A percentile compares a stretch with the other conserved stretches of the same genome.
These are phyloP conservation scores for Begonia fuchsioides DNA, from an alignment of 306 rosid species.

Conservation along the genomic window DNA sequence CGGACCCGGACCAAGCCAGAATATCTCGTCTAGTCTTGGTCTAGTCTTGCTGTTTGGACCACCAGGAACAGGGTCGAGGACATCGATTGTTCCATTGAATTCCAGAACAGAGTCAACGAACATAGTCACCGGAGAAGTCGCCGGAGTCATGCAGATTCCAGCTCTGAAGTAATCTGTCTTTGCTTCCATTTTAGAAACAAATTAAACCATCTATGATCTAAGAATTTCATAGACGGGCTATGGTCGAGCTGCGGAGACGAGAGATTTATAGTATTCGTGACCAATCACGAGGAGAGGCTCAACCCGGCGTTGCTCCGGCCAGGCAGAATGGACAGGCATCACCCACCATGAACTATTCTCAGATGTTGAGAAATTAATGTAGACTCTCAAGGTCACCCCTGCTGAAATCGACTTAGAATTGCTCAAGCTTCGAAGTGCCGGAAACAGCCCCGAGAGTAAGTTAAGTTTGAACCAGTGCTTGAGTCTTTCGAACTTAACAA, in stretches of 20 bases:
- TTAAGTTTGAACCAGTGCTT: too few species aligned
- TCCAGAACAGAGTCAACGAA: slow-evolving; percentile 23
- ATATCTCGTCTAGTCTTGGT: too few species aligned
- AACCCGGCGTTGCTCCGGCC: slow-evolving; percentile 31
- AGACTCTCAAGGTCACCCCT: slow-evolving; percentile 17
- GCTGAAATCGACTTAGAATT: slow-evolving; percentile 28
- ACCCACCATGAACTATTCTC: slow-evolving; percentile 13
- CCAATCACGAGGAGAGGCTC: slow-evolving; percentile 33
- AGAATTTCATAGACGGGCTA: too few species aligned
- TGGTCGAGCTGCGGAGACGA: slow-evolving; percentile 40
- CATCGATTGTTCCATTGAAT: slow-evolving; percentile 45
- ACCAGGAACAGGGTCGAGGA: too few species aligned
- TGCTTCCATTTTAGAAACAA: too few species aligned
- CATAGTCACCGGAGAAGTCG: neutral
- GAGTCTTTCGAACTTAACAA: too few species aligned
- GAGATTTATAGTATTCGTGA: slow-evolving; percentile 35
- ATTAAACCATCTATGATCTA: too few species aligned
- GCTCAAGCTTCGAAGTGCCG: slow-evolving; percentile 9
- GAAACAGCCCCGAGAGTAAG: slow-evolving; percentile 7
- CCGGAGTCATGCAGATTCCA: neutral
- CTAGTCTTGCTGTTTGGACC: too few species aligned
- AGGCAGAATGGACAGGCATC: slow-evolving; percentile 39
- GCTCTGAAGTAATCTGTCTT: too few species aligned
- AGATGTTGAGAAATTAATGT: slow-evolving; percentile 13
- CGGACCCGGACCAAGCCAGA: too few species aligned